Base-by-base conservation (phyloP, 805 yeast genomes). In the Cyberlindnera euphorbiiphila region DNA sequence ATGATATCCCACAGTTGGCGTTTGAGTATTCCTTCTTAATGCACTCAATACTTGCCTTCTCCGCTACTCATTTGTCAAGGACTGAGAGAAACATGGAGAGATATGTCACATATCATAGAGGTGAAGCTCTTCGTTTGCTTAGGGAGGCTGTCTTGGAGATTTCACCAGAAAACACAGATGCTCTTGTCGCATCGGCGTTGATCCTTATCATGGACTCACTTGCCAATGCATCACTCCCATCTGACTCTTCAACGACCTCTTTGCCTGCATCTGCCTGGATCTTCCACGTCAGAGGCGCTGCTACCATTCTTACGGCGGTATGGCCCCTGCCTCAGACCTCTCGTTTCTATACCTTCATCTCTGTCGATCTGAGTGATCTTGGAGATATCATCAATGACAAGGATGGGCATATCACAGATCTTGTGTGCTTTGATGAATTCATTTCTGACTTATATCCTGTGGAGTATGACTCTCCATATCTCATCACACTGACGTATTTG, bases 241-340 rank as follows among this genome's bases (percentile, higher is more conserved):
- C 56, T 0, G 38, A 57, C 4, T 39, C 57, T 3, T 56, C 61
- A 4, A 55, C 60, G 12, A 61, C 68, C 6, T 80, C 88, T 3
- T 61, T 88, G 40, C 95, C 96, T 1, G 89, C 97, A 3, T 80
- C 93, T 4, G 95, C 97, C 0, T 91, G 98, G 98, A 80, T 91
- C 39, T 93, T 86, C 67, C 97, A 91, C 54, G 96, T 91, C 10
- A 85, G 93, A 51, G 98, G 97, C 22, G 96, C 97, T 0, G 96
- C 96, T 6, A 89, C 97, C 0, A 91, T 91, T 37, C 68, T 91
- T 34, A 85, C 96, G 2, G 95, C 96, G 1, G 96, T 89, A n/a
- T 87, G 96, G 88, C 96, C 96, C 4, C 65, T 88, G 34, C 80
- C 81, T 31, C 80, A 77, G 31, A 68, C 71, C 11, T 81, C 87